These are phyloP conservation scores for Juncus inflexus DNA, from an alignment of 176 grass and related monocot species.

Conservation along the genomic window DNA sequence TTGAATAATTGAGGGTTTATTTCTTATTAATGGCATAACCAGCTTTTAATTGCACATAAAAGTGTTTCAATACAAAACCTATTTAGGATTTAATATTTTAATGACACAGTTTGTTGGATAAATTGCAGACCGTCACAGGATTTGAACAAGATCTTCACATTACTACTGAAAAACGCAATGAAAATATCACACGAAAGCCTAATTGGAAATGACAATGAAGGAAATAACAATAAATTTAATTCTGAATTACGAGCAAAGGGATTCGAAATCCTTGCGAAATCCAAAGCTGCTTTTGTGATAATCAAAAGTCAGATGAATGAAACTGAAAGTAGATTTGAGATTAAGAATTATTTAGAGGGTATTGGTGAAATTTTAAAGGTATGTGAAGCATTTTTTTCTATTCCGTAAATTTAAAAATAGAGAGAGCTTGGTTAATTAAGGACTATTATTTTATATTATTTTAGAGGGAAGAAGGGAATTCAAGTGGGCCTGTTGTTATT, in stretches of 20 bases:
- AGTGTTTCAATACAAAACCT: too few relatives aligned
- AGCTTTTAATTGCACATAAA: too few relatives aligned
- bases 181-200: constrained; percentile 43
- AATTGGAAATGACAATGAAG: constrained; percentile 37
- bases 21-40: too few relatives aligned
- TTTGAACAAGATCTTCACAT: constrained; percentile 27
- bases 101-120: constrained; percentile 14
- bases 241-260: constrained; percentile 44
- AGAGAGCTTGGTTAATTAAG: neutral
- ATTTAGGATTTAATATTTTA: constrained; percentile 1
- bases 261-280: constrained; percentile 47
- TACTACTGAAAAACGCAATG: constrained; percentile 45
- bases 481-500: constrained; percentile 45
- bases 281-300: constrained; percentile 72
- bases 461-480: constrained; percentile 44
- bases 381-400: neutral
- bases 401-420: constrained; percentile 1
- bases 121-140: constrained; percentile 51
- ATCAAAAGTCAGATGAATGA: constrained; percentile 37
- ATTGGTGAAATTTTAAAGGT: constrained; percentile 50
- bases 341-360: constrained; percentile 41
- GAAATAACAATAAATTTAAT: constrained; percentile 39
- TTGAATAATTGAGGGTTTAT: too few relatives aligned
- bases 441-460: constrained; percentile 14
- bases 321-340: constrained; percentile 32